A percentile compares a stretch with the other conserved stretches of the same genome.
Evolutionary conservation across 2,329 filamentous ascomycete species (phyloP).

Genomic region (Colletotrichum tanaceti): DNA sequence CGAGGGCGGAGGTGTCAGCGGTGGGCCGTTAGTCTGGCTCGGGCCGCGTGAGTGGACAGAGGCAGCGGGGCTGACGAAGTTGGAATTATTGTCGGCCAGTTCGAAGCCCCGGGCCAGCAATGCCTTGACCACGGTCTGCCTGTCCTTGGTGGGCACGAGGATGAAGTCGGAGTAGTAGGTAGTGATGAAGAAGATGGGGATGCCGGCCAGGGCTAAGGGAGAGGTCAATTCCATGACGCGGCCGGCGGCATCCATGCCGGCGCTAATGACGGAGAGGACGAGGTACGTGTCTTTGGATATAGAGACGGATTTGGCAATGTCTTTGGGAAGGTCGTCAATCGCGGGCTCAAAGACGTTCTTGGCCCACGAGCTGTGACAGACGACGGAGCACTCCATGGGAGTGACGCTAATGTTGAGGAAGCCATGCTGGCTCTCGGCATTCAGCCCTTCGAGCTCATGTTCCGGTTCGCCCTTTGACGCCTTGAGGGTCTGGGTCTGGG

Average conservation of each 20-base stretch:
- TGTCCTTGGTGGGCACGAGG: constrained; percentile 82
- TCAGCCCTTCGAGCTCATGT: constrained; percentile 59
- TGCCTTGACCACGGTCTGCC: constrained; percentile 78
- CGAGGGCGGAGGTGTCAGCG: constrained; percentile 80
- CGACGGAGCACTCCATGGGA: constrained; percentile 90
- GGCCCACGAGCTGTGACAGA: constrained; percentile 83
- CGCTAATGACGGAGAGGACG: constrained; percentile 88
- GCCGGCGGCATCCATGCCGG: constrained; percentile 90
- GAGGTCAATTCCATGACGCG: constrained; percentile 92
- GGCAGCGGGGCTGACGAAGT: constrained; percentile 69
- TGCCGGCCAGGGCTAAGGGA: constrained; percentile 89
- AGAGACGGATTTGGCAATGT: constrained; percentile 66
- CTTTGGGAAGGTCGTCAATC: constrained; percentile 70
- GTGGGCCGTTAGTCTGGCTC: constrained; percentile 59
- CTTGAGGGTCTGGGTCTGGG: constrained; percentile 62
- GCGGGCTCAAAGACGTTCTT: constrained; percentile 77
- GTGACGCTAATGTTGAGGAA: constrained; percentile 96
- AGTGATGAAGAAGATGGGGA: constrained; percentile 98
- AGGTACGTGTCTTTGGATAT: constrained; percentile 88
- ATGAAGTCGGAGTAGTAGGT: constrained; percentile 99
- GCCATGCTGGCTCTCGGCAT: constrained; percentile 70
- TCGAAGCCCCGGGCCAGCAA: constrained; percentile 84
- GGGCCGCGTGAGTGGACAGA: constrained; percentile 49
- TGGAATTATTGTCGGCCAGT: constrained; percentile 78
- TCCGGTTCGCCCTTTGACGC: constrained; percentile 52